Evolutionary conservation across 1,284 basidiomycete genomes (phyloP).

Genomic region (Takashimella tepidaria): DNA sequence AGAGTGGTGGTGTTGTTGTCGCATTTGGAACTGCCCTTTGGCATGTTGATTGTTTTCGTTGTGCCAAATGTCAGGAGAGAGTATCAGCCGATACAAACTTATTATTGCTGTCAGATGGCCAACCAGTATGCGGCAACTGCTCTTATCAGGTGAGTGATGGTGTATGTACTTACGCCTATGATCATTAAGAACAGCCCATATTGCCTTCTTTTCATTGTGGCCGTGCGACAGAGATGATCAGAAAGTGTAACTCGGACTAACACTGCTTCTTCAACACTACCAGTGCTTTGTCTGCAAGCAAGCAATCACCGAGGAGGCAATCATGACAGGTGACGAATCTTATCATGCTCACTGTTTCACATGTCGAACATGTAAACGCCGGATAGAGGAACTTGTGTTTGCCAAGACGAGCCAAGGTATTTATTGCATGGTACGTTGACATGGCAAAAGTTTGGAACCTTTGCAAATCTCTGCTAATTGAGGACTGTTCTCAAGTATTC

Average conservation of each 20-base stretch:
- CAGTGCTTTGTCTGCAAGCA: constrained; percentile 83
- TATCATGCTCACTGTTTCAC: constrained; percentile 99
- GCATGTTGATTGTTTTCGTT: constrained; percentile 51
- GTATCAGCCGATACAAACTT: constrained; percentile 85
- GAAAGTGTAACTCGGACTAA: too few species aligned
- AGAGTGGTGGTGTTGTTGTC: constrained; percentile 79
- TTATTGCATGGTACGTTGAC: constrained; percentile 80
- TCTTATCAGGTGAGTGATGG: constrained; percentile 62
- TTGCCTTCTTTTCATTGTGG: background rate
- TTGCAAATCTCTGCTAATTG: too few species aligned
- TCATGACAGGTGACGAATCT: constrained; percentile 98
- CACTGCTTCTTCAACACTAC: background rate
- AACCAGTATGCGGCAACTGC: constrained; percentile 93
- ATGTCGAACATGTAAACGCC: constrained; percentile 86
- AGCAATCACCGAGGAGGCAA: constrained; percentile 92
- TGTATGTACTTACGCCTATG: too few species aligned
- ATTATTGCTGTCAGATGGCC: constrained; percentile 89
- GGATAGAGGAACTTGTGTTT: constrained; percentile 96
- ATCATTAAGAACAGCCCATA: background rate
- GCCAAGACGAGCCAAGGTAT: constrained; percentile 98
- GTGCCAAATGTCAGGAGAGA: constrained; percentile 52
- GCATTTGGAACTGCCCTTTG: constrained; percentile 65
- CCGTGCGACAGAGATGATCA: background rate
- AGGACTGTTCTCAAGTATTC: background rate
- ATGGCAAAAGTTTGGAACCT: background rate